phyloP scores from a whole-genome alignment of 805 yeast species.

The Candida glaebosa region DNA sequence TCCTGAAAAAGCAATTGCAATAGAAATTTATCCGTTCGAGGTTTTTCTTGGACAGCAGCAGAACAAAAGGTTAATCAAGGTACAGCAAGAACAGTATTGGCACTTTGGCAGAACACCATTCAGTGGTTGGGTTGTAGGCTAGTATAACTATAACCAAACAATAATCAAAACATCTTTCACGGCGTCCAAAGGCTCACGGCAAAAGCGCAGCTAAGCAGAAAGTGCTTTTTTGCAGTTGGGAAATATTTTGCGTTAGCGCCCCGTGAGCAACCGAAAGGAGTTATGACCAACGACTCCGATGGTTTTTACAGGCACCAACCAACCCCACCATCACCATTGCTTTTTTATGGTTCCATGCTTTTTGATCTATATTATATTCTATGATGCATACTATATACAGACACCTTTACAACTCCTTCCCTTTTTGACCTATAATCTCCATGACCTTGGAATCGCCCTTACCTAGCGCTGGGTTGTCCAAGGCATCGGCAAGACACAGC shows the following conservation, averaged over 20 bases:
- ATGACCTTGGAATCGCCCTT: slow-evolving; percentile 73
- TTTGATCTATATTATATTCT: not conserved
- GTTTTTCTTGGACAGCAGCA: too few species aligned
- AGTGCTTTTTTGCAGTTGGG: too few species aligned
- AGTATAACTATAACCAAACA: too few species aligned
- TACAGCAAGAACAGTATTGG: too few species aligned
- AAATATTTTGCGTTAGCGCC: not conserved
- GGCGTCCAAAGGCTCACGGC: too few species aligned
- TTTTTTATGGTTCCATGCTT: not conserved
- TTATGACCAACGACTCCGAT: not conserved
- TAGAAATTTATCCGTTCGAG: not conserved
- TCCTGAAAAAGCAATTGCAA: not conserved
- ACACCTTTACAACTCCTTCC: not conserved
- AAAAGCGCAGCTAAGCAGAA: too few species aligned
- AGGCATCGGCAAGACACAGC: slow-evolving; percentile 75
- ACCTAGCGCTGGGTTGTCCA: slow-evolving; percentile 58
- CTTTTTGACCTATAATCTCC: slow-evolving; percentile 25
- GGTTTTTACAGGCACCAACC: too few species aligned
- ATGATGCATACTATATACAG: not conserved
- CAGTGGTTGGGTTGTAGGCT: too few species aligned
- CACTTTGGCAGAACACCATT: too few species aligned
- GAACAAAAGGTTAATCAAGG: too few species aligned
- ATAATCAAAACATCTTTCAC: too few species aligned
- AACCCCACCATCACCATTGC: not conserved
- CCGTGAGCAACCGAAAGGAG: not conserved